A percentile compares a stretch with the other conserved stretches of the same genome.
Evolutionary conservation across 1,284 basidiomycete species (phyloP).

Genomic region (Hypsizygus ulmarius): DNA sequence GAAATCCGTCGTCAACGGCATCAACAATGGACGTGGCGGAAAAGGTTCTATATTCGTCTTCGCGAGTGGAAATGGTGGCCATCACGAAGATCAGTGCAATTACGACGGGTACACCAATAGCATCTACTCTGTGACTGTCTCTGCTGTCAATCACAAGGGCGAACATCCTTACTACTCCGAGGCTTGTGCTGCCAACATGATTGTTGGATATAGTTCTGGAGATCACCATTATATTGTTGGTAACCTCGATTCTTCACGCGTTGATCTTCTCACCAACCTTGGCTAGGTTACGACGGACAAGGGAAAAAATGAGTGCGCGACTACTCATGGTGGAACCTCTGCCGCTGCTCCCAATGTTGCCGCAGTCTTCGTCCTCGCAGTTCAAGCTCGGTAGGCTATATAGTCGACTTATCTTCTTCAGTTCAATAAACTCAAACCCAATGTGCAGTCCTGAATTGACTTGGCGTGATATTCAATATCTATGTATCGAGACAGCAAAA

Average conservation of each 20-base stretch:
- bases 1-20: slow-evolving; percentile 93
- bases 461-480: slow-evolving; percentile 96
- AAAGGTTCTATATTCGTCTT: slow-evolving; percentile 97
- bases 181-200: slow-evolving; percentile 93
- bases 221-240: slow-evolving; percentile 87
- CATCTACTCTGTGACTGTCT: slow-evolving; percentile 94
- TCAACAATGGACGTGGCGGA: slow-evolving; percentile 87
- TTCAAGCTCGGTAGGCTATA: slow-evolving; percentile 70
- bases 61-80: slow-evolving; percentile 95
- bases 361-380: slow-evolving; percentile 85
- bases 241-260: slow-evolving; percentile 19
- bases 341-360: slow-evolving; percentile 96
- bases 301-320: slow-evolving; percentile 81
- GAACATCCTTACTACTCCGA: slow-evolving; percentile 97
- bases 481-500: slow-evolving; percentile 78
- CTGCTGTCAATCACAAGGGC: slow-evolving; percentile 89
- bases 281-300: slow-evolving; percentile 93
- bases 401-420: neutral
- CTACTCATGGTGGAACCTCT: slow-evolving; percentile 93
- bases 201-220: slow-evolving; percentile 96
- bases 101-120: slow-evolving; percentile 99
- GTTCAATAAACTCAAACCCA: neutral
- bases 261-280: slow-evolving; percentile 8
- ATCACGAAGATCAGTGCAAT: slow-evolving; percentile 94
- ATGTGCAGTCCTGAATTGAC: slow-evolving; percentile 78